phyloP scores from a whole-genome alignment of 768 basidiomycete species.

The Phallus indusiatus region DNA sequence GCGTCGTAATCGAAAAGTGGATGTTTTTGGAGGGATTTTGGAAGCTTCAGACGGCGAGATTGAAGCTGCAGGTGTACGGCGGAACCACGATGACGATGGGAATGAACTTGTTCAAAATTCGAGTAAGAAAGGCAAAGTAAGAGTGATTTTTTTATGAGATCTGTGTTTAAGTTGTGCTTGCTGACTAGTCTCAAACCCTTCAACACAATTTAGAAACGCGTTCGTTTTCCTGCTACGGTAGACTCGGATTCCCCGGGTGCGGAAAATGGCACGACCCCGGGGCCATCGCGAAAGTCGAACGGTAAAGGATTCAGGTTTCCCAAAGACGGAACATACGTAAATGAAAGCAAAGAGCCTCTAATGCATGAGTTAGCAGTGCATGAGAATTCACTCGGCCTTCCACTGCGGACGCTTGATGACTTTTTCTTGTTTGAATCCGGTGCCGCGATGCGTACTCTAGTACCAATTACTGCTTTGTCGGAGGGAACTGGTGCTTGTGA shows the following conservation, averaged over 20 bases:
- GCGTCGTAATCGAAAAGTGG: not conserved
- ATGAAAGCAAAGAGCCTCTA: not conserved
- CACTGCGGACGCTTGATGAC: slow-evolving; percentile 44
- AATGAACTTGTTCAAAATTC: too few relatives aligned
- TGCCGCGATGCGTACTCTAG: slow-evolving; percentile 28
- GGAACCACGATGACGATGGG: not conserved
- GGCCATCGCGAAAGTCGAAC: not conserved
- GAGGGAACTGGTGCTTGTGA: slow-evolving; percentile 35
- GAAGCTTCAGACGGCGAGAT: not conserved
- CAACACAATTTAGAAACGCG: too few relatives aligned
- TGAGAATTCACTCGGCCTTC: slow-evolving; percentile 14
- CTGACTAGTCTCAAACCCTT: too few relatives aligned
- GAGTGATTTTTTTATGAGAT: too few relatives aligned
- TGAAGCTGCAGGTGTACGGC: not conserved
- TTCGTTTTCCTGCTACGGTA: too few relatives aligned
- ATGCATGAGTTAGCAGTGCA: not conserved
- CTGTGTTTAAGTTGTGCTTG: too few relatives aligned
- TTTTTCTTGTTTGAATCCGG: slow-evolving; percentile 55
- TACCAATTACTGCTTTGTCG: slow-evolving; percentile 35
- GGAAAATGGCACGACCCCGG: not conserved
- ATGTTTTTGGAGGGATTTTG: not conserved
- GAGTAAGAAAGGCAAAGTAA: too few relatives aligned
- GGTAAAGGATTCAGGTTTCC: not conserved
- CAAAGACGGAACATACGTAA: not conserved
- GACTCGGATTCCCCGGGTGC: not conserved